These are phyloP conservation scores for Salix brachista DNA, from an alignment of 345 rosid species.

Conservation along the genomic window DNA sequence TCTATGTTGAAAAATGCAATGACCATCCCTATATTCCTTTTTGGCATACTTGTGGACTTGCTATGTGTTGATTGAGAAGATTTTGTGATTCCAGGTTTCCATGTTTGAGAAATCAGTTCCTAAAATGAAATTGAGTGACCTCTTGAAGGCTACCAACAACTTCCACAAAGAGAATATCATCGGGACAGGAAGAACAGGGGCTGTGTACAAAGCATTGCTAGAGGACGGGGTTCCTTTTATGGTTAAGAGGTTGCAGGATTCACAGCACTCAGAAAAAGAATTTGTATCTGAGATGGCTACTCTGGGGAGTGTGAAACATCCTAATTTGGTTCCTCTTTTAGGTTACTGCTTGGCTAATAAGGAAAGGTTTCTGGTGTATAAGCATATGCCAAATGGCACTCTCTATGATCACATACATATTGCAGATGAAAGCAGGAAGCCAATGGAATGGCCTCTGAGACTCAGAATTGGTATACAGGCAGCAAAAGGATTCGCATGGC, in stretches of 20 bases:
- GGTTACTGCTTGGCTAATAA: slow-evolving; percentile 67
- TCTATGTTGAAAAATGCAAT: background rate
- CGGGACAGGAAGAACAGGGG: slow-evolving; percentile 82
- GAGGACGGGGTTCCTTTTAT: slow-evolving; percentile 66
- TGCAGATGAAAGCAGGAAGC: slow-evolving; percentile 37
- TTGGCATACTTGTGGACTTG: background rate
- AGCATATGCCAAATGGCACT: slow-evolving; percentile 71
- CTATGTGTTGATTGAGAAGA: slow-evolving; percentile 7
- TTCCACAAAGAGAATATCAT: slow-evolving; percentile 78
- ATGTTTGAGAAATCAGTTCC: slow-evolving; percentile 73
- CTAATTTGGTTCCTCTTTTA: slow-evolving; percentile 76
- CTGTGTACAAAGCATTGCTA: slow-evolving; percentile 72
- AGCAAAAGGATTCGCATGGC: slow-evolving; percentile 90
- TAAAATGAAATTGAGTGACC: slow-evolving; percentile 75
- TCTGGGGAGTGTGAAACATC: slow-evolving; percentile 72
- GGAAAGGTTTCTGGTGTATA: slow-evolving; percentile 78
- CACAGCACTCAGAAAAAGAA: slow-evolving; percentile 81
- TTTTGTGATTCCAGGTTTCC: slow-evolving; percentile 59
- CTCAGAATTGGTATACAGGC: slow-evolving; percentile 78
- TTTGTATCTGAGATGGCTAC: slow-evolving; percentile 77
- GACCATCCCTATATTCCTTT: background rate
- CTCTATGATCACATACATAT: slow-evolving; percentile 57
- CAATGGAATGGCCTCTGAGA: slow-evolving; percentile 82
- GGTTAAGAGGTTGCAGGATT: slow-evolving; percentile 89
- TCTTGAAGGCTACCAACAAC: slow-evolving; percentile 73